A percentile compares a stretch with the other conserved stretches of the same genome.
These are phyloP conservation scores for Moesziomyces sp. DNA, from an alignment of 1,284 basidiomycete species.

Conservation along the genomic window DNA sequence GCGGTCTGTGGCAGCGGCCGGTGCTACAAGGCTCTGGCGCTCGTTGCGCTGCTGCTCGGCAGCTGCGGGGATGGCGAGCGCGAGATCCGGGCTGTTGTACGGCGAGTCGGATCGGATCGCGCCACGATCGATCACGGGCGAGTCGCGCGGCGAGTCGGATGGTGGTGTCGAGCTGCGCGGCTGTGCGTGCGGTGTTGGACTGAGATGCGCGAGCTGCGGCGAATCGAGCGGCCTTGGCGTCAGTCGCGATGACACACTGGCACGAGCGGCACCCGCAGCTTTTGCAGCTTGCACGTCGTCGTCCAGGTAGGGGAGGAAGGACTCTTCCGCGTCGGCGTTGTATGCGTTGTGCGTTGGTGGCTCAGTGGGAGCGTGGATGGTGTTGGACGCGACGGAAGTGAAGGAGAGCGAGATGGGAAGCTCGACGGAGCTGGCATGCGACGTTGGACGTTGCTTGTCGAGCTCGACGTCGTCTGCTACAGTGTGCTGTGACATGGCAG, in stretches of 20 bases:
- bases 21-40: conserved; percentile 10
- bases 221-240: conserved; percentile 19
- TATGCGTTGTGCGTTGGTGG: background rate
- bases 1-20: background rate
- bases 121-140: conserved; percentile 16
- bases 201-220: conserved; percentile 22
- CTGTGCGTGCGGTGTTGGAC: background rate
- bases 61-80: conserved; percentile 10
- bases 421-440: conserved; percentile 22
- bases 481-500: conserved; percentile 7
- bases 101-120: conserved; percentile 18
- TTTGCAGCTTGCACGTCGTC: background rate
- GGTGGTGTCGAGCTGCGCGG: background rate
- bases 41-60: conserved; percentile 8
- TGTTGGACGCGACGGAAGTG: conserved; percentile 9
- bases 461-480: too few species aligned
- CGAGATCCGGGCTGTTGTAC: conserved; percentile 27
- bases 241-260: conserved; percentile 5
- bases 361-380: background rate
- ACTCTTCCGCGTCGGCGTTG: background rate
- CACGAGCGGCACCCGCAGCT: background rate
- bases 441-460: conserved; percentile 4
- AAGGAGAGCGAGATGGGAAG: conserved; percentile 25
- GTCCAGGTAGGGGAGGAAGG: conserved; percentile 16
- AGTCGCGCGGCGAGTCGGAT: background rate